A percentile compares a stretch with the other conserved stretches of the same genome.
phyloP scores from a whole-genome alignment of 768 basidiomycete species.

The Calocybe gangraenosa region DNA sequence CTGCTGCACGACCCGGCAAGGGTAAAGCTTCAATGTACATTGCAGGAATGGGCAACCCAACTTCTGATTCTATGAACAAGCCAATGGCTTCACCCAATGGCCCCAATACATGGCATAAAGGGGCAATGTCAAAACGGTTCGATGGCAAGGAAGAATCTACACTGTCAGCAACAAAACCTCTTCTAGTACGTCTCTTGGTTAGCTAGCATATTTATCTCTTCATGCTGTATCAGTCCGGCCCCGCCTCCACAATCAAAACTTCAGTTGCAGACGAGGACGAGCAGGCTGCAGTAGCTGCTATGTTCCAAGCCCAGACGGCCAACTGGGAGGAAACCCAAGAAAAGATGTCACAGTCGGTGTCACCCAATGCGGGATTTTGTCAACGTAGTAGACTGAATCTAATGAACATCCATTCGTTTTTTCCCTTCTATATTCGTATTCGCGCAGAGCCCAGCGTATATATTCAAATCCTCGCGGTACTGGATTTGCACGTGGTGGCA shows the following conservation, averaged over 20 bases:
- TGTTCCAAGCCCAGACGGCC: constrained; percentile 91
- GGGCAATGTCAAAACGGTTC: constrained; percentile 84
- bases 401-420: constrained; percentile 59
- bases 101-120: constrained; percentile 56
- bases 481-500: constrained; percentile 57
- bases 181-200: constrained; percentile 20
- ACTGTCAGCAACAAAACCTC: constrained; percentile 29
- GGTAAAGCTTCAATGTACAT: constrained; percentile 80
- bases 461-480: constrained; percentile 66
- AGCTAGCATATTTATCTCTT: constrained; percentile 9
- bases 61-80: constrained; percentile 43
- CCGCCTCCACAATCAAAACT: constrained; percentile 28
- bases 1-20: constrained; percentile 75
- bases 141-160: constrained; percentile 71
- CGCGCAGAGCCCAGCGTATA: constrained; percentile 60
- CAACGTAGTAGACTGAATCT: constrained; percentile 64
- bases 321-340: constrained; percentile 99
- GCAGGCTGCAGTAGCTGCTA: constrained; percentile 94
- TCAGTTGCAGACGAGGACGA: constrained; percentile 70
- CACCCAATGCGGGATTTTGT: constrained; percentile 52
- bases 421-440: constrained; percentile 21
- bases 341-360: constrained; percentile 99
- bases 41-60: constrained; percentile 39
- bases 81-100: constrained; percentile 28
- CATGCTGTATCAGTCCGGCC: constrained; percentile 19